Percentiles rank a stretch among this genome's conserved stretches.
phyloP scores from a whole-genome alignment of 345 rosid species.

The Noccaea caerulescens region DNA sequence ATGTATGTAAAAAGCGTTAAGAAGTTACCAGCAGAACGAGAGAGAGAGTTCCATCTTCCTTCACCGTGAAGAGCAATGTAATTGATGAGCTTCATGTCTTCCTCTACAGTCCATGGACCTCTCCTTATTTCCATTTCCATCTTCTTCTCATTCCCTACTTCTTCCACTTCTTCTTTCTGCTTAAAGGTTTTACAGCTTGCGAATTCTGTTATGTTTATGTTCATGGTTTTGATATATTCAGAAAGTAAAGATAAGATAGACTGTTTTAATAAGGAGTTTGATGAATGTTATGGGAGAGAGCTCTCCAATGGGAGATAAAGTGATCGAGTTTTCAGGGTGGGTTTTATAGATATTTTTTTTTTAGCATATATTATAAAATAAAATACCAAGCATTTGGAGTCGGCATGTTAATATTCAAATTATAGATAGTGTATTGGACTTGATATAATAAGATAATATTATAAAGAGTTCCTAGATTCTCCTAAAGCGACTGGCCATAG shows the following conservation, averaged over 20 bases:
- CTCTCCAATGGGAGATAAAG: slow-evolving; percentile 16
- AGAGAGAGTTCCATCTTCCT: slow-evolving; percentile 73
- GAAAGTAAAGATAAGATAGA: neutral
- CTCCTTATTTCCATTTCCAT: slow-evolving; percentile 49
- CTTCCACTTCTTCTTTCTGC: slow-evolving; percentile 34
- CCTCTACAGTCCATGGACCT: slow-evolving; percentile 76
- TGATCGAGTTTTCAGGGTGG: slow-evolving; percentile 10
- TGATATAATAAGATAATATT: neutral
- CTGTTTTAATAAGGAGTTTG: neutral
- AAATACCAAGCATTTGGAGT: neutral
- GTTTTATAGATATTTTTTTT: slow-evolving; percentile 3
- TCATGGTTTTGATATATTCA: slow-evolving; percentile 19
- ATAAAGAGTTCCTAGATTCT: neutral
- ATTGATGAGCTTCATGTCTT: slow-evolving; percentile 59
- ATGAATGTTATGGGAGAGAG: slow-evolving; percentile 10
- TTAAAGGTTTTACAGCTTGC: slow-evolving; percentile 2
- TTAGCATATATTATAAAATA: slow-evolving; percentile 2
- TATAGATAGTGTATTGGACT: neutral
- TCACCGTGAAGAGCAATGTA: slow-evolving; percentile 61
- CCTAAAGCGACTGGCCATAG: neutral
- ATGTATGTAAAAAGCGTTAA: neutral
- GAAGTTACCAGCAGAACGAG: slow-evolving; percentile 58
- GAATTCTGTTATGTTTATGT: neutral
- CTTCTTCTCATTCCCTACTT: slow-evolving; percentile 29
- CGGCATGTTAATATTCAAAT: neutral